Evolutionary conservation across 2,329 filamentous ascomycete genomes (phyloP).

Genomic region (Gaeumannomyces sp.): DNA sequence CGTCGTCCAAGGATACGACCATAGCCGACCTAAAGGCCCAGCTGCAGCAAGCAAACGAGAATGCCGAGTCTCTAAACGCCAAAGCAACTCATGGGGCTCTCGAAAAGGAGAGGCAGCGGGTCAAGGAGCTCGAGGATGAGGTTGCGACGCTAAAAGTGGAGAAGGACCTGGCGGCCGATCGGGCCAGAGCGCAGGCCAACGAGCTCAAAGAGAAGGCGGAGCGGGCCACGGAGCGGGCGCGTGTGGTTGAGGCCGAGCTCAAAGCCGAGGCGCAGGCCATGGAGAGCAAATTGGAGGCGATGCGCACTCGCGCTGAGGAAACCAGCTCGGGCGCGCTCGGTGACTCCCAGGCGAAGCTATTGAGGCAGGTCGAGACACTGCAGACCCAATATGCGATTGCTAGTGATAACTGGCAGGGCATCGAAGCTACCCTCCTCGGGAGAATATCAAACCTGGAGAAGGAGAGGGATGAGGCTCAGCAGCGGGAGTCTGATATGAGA

Average conservation of each 20-base stretch:
- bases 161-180: slow-evolving; percentile 65
- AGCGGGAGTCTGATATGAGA: slow-evolving; percentile 79
- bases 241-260: slow-evolving; percentile 66
- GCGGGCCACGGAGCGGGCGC: slow-evolving; percentile 63
- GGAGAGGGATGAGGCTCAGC: slow-evolving; percentile 79
- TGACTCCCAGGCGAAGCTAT: slow-evolving; percentile 79
- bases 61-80: slow-evolving; percentile 59
- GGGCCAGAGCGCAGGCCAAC: slow-evolving; percentile 58
- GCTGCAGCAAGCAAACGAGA: slow-evolving; percentile 59
- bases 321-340: slow-evolving; percentile 75
- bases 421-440: slow-evolving; percentile 78
- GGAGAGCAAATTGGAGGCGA: slow-evolving; percentile 84
- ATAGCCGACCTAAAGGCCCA: slow-evolving; percentile 66
- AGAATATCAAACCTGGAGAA: slow-evolving; percentile 75
- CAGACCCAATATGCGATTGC: slow-evolving; percentile 94
- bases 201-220: slow-evolving; percentile 69
- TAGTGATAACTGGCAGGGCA: slow-evolving; percentile 95
- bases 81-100: slow-evolving; percentile 62
- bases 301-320: slow-evolving; percentile 82
- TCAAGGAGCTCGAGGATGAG: slow-evolving; percentile 49
- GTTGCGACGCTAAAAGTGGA: slow-evolving; percentile 67
- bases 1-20: slow-evolving; percentile 55
- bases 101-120: slow-evolving; percentile 53
- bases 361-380: slow-evolving; percentile 90
- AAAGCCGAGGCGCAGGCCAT: slow-evolving; percentile 70